phyloP scores from a whole-genome alignment of 371 early-diverging fungal species.

The Mucor sp. region DNA sequence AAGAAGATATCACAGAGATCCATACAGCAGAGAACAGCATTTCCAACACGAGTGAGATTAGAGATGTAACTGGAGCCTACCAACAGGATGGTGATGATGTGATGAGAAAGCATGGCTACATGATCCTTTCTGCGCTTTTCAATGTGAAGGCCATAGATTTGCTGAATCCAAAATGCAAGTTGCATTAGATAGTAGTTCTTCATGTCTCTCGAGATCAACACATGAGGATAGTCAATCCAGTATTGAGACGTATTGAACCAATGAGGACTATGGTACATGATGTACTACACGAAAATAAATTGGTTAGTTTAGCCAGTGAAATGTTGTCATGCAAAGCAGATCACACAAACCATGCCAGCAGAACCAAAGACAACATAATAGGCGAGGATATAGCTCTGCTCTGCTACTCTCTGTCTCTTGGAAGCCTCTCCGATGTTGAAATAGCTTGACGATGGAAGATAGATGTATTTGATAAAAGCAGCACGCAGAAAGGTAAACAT shows the following conservation, averaged over 20 bases:
- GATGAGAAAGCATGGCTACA: conserved; percentile 70
- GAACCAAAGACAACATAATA: conserved; percentile 57
- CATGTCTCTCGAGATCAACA: conserved; percentile 41
- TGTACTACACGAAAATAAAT: conserved; percentile 25
- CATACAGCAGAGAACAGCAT: conserved; percentile 72
- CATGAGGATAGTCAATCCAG: conserved; percentile 69
- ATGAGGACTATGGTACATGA: conserved; percentile 55
- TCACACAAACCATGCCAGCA: conserved; percentile 51
- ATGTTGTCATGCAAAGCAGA: conserved; percentile 5
- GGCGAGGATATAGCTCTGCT: conserved; percentile 54
- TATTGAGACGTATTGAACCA: conserved; percentile 63
- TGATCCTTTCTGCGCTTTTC: conserved; percentile 79
- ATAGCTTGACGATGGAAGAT: conserved; percentile 51
- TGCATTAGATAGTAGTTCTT: conserved; percentile 78
- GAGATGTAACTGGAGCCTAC: conserved; percentile 63
- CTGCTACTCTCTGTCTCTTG: conserved; percentile 60
- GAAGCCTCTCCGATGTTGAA: conserved; percentile 44
- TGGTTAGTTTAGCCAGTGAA: neutral
- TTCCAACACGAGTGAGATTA: conserved; percentile 72
- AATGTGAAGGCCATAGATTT: conserved; percentile 62
- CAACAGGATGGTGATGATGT: conserved; percentile 63
- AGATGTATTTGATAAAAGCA: conserved; percentile 52
- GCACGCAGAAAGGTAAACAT: conserved; percentile 65
- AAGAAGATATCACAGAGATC: conserved; percentile 80
- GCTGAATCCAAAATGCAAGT: conserved; percentile 76